phyloP scores from a whole-genome alignment of 495 filamentous ascomycete genomes.

The Cercophora sp. region DNA sequence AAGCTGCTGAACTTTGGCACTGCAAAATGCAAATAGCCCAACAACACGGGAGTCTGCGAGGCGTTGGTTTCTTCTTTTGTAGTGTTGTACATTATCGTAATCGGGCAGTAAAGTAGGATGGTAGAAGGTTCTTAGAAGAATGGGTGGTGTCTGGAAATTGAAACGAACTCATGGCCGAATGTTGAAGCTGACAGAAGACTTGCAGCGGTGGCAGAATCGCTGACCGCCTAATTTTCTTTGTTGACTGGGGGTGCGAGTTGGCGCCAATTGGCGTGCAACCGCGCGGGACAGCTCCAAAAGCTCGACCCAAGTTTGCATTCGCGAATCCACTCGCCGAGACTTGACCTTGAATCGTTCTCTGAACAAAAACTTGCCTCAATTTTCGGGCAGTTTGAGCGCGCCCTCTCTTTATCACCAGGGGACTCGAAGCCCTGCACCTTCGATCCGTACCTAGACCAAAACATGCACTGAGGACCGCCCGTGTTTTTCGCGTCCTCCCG shows the following conservation, averaged over 20 bases:
- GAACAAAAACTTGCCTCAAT: background rate
- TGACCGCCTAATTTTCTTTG: slow-evolving; percentile 32
- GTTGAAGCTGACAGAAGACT: background rate
- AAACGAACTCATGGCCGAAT: background rate
- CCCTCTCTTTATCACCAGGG: background rate
- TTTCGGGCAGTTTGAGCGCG: background rate
- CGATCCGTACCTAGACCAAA: background rate
- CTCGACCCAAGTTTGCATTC: slow-evolving; percentile 3
- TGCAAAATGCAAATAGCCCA: no score
- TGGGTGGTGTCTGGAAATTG: background rate
- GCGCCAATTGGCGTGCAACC: slow-evolving; percentile 19
- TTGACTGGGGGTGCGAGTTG: slow-evolving; percentile 22
- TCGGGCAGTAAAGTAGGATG: slow-evolving; percentile 6
- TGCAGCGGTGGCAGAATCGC: slow-evolving; percentile 22
- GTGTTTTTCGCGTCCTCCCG: background rate
- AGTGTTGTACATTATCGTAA: slow-evolving; percentile 13
- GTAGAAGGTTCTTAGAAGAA: slow-evolving; percentile 10
- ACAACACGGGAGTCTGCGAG: background rate
- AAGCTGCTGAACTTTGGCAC: no score
- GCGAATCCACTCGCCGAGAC: slow-evolving; percentile 1
- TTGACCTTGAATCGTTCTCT: background rate
- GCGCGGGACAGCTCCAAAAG: slow-evolving; percentile 25
- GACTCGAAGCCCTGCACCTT: background rate
- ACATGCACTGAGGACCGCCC: background rate
- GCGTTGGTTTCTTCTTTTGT: slow-evolving; percentile 1